Conservation (phyloP, 805 yeast species). For the Priceomyces medius region DNA sequence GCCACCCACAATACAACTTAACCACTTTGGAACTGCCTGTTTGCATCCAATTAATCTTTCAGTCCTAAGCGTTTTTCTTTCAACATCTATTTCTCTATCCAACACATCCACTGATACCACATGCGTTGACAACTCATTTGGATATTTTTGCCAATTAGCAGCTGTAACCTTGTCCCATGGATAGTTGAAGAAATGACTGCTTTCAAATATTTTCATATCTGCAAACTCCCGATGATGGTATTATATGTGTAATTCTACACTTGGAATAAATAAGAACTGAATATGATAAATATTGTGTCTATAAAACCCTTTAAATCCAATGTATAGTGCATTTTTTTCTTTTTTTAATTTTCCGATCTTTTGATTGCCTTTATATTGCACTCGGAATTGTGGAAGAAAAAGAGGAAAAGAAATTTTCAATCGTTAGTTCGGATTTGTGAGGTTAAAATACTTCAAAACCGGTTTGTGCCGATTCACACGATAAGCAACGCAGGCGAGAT, state of each 20-base stretch:
- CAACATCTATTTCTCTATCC: slow-evolving; percentile 62
- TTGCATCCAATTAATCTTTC: slow-evolving; percentile 88
- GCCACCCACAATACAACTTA: slow-evolving; percentile 70
- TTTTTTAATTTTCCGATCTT: neutral
- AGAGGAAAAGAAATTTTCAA: slow-evolving; percentile 1
- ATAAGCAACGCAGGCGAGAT: too few relatives aligned
- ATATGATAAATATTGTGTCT: neutral
- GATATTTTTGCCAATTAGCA: slow-evolving; percentile 96
- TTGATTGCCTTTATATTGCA: neutral
- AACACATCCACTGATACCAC: slow-evolving; percentile 91
- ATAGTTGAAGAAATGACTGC: slow-evolving; percentile 69
- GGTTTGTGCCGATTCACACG: neutral
- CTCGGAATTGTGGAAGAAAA: neutral
- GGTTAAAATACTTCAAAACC: neutral
- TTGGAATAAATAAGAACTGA: neutral
- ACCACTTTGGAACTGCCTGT: slow-evolving; percentile 85
- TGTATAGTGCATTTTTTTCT: neutral
- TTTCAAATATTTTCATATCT: slow-evolving; percentile 75
- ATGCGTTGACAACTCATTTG: slow-evolving; percentile 90
- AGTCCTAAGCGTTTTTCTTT: slow-evolving; percentile 53
- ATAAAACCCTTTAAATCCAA: neutral
- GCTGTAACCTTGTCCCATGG: slow-evolving; percentile 95
- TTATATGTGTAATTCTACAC: neutral
- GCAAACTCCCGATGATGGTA: neutral
- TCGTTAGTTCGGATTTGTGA: neutral